These are phyloP conservation scores for Adansonia digitata DNA, from an alignment of 345 rosid genomes.

Conservation along the genomic window DNA sequence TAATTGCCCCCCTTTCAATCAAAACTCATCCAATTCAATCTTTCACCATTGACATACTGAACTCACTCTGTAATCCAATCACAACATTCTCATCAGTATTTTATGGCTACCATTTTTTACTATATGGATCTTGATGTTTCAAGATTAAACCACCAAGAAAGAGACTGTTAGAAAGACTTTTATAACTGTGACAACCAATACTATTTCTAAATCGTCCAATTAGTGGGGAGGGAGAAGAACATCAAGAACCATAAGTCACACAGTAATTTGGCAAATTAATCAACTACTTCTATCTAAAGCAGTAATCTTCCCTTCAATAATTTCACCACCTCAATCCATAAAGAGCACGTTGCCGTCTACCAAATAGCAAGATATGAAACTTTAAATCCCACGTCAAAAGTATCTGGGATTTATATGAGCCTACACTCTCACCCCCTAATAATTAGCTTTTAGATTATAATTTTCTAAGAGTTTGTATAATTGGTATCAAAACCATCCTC, in stretches of 20 bases:
- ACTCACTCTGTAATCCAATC: not conserved
- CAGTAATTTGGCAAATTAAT: not conserved
- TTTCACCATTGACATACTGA: not conserved
- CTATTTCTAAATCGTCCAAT: too few species aligned
- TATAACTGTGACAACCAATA: too few species aligned
- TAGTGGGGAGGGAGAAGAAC: too few species aligned
- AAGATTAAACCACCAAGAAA: not conserved
- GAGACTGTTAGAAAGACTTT: not conserved
- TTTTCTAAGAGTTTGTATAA: too few species aligned
- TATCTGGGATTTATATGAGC: too few species aligned
- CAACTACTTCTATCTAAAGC: not conserved
- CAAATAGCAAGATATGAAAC: too few species aligned
- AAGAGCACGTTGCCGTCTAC: not conserved
- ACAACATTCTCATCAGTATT: not conserved
- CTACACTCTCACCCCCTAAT: too few species aligned
- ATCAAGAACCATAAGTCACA: not conserved
- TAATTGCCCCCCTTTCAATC: not conserved
- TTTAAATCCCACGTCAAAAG: too few species aligned
- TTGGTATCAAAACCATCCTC: too few species aligned
- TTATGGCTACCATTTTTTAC: not conserved
- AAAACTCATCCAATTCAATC: not conserved
- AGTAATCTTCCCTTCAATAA: not conserved
- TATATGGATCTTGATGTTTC: not conserved
- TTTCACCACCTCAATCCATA: not conserved
- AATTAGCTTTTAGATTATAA: too few species aligned